These are phyloP conservation scores for Capsicum pubescens DNA, from an alignment of 257 asterid genomes.

Conservation along the genomic window DNA sequence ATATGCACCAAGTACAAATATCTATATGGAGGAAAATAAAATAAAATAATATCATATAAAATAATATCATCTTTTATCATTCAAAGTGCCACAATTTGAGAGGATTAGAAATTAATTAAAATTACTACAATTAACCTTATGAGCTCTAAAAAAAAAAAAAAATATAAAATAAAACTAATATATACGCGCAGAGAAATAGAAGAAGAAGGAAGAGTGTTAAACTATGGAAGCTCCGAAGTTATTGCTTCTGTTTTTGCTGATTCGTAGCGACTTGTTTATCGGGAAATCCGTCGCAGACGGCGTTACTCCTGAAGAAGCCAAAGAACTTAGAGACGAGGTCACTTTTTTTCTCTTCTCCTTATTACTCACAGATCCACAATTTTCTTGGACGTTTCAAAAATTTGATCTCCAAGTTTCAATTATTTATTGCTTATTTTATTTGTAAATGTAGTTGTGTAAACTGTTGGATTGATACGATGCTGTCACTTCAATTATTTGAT, in stretches of 20 bases:
- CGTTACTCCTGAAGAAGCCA: constrained; percentile 79
- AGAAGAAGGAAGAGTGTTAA: not conserved
- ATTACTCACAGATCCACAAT: constrained; percentile 25
- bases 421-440: not conserved
- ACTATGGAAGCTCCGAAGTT: constrained; percentile 64
- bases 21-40: too few species aligned
- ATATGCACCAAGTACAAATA: too few species aligned
- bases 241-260: constrained; percentile 47
- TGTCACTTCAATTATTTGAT: not conserved
- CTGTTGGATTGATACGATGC: not conserved
- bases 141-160: too few species aligned
- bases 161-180: not conserved
- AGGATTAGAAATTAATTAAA: too few species aligned
- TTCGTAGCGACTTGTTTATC: constrained; percentile 48
- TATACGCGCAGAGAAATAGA: not conserved
- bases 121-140: too few species aligned
- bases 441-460: not conserved
- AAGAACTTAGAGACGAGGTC: constrained; percentile 91
- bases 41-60: too few species aligned
- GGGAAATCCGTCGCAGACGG: constrained; percentile 61
- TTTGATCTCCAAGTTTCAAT: not conserved
- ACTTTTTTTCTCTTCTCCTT: not conserved
- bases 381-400: not conserved
- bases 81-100: too few species aligned
- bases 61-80: too few species aligned